Conservation (phyloP, 257 asterid genomes). For the Gynochthodes officinalis region DNA sequence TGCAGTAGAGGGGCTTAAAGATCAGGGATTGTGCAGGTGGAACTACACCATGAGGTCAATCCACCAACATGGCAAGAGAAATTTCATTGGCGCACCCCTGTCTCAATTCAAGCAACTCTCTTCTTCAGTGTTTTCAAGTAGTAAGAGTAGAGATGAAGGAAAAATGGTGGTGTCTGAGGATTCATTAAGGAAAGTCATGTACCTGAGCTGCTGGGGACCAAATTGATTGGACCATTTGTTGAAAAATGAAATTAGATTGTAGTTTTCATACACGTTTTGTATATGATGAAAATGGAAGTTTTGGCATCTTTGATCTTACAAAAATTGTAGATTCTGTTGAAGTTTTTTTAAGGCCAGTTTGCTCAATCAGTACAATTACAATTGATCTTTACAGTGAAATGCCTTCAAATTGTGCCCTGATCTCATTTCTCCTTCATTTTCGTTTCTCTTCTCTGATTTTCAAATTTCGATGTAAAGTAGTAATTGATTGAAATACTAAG, state of each 20-base stretch:
- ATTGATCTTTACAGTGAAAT: no score
- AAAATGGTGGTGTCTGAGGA: constrained; percentile 21
- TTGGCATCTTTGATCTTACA: no score
- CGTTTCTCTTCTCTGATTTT: no score
- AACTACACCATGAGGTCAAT: constrained; percentile 11
- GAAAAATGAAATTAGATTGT: no score
- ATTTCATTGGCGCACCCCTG: constrained; percentile 3
- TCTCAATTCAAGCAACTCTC: constrained; percentile 20
- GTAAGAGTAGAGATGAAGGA: not conserved
- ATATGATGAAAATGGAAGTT: no score
- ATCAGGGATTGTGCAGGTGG: constrained; percentile 31
- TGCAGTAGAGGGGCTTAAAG: constrained; percentile 26
- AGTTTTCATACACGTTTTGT: not conserved
- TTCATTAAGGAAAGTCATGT: constrained; percentile 29
- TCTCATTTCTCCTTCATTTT: no score
- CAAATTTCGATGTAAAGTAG: no score
- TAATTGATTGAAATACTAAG: no score
- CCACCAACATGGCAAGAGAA: constrained; percentile 22
- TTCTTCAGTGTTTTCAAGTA: constrained; percentile 8
- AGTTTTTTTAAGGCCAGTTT: no score
- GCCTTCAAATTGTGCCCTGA: no score
- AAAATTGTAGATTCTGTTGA: no score
- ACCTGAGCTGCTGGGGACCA: constrained; percentile 36
- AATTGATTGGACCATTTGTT: constrained; percentile 15
- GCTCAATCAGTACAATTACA: no score